Evolutionary conservation across 2,329 filamentous ascomycete genomes (phyloP).

Genomic region (Phialophora macrospora): DNA sequence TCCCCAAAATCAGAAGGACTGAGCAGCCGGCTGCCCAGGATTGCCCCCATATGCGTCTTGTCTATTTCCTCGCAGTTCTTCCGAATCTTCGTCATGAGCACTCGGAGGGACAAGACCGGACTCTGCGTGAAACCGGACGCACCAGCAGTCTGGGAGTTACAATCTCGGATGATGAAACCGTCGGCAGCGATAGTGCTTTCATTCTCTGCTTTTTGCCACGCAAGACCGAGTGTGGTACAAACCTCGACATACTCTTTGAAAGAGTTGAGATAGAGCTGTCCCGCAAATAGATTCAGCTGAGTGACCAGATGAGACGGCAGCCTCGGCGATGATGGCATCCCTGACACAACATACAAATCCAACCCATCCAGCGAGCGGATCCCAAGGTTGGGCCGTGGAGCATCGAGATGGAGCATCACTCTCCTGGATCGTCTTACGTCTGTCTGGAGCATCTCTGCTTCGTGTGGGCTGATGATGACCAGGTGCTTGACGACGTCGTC

Average conservation of each 20-base stretch:
- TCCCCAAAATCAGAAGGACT: not conserved
- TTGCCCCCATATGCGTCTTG: constrained; percentile 53
- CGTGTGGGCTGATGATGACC: too few species aligned
- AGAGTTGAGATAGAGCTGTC: constrained; percentile 1
- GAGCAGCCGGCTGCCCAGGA: constrained; percentile 44
- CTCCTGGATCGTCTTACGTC: too few species aligned
- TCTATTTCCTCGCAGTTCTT: constrained; percentile 47
- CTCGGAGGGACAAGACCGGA: constrained; percentile 50
- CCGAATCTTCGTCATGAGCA: constrained; percentile 43
- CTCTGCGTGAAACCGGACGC: constrained; percentile 46
- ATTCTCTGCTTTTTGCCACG: constrained; percentile 11
- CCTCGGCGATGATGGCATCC: too few species aligned
- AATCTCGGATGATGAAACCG: constrained; percentile 36
- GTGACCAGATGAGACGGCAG: not conserved
- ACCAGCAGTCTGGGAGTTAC: not conserved
- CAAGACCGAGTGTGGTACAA: constrained; percentile 16
- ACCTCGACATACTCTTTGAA: constrained; percentile 28
- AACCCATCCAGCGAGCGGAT: too few species aligned
- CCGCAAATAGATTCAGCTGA: constrained; percentile 4
- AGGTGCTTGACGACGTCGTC: too few species aligned
- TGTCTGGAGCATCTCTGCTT: too few species aligned
- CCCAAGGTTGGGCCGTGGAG: too few species aligned
- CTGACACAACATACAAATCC: too few species aligned
- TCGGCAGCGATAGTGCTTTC: constrained; percentile 38
- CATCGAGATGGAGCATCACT: too few species aligned